phyloP scores from a whole-genome alignment of 495 filamentous ascomycete species.

The Geopyxis carbonaria region DNA sequence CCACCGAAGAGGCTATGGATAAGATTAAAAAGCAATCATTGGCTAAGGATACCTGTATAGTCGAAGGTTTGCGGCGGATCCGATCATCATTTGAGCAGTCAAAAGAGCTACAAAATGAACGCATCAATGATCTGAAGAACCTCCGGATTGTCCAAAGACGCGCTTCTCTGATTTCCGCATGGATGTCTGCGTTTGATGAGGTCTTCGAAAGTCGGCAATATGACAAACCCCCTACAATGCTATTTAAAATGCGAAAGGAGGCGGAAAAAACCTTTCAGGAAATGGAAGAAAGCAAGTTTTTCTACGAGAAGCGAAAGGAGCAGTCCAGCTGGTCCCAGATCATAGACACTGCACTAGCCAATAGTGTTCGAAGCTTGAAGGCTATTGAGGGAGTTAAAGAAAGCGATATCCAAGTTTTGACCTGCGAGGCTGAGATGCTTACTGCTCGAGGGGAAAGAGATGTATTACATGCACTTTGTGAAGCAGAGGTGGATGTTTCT shows the following conservation, averaged over 20 bases:
- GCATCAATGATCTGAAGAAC: conserved; percentile 62
- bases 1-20: conserved; percentile 66
- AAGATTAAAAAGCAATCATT: conserved; percentile 80
- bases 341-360: conserved; percentile 72
- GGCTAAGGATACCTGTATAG: conserved; percentile 61
- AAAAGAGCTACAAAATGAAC: conserved; percentile 59
- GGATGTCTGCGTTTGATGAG: conserved; percentile 82
- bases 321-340: conserved; percentile 72
- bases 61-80: conserved; percentile 66
- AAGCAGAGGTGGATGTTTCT: conserved; percentile 65
- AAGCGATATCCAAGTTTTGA: conserved; percentile 52
- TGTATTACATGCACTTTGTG: conserved; percentile 53
- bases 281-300: conserved; percentile 71
- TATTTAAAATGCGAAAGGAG: conserved; percentile 66
- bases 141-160: conserved; percentile 67
- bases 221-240: conserved; percentile 42
- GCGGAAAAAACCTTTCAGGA: conserved; percentile 77
- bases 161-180: conserved; percentile 66
- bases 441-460: conserved; percentile 74
- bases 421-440: conserved; percentile 66
- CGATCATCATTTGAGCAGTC: conserved; percentile 73
- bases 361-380: conserved; percentile 60
- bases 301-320: conserved; percentile 66
- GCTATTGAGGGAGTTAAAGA: conserved; percentile 54
- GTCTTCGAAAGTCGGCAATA: conserved; percentile 59